A percentile compares a stretch with the other conserved stretches of the same genome.
These are phyloP conservation scores for Teunomyces funiuensis DNA, from an alignment of 805 yeast genomes.

Conservation along the genomic window DNA sequence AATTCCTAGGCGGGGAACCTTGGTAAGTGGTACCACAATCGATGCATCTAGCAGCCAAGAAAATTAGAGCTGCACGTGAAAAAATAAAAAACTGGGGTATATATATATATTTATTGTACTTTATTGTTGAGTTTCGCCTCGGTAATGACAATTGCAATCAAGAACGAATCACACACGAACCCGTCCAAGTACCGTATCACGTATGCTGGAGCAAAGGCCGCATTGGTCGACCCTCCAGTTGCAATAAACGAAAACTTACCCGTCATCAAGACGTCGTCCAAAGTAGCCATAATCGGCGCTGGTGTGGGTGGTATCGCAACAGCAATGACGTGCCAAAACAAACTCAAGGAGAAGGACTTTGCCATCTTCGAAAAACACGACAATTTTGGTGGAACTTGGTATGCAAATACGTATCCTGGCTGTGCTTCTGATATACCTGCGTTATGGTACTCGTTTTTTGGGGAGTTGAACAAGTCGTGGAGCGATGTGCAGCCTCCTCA, in stretches of 20 bases:
- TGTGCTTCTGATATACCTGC: slow-evolving; percentile 48
- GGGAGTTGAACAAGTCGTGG: slow-evolving; percentile 38
- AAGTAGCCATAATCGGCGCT: slow-evolving; percentile 39
- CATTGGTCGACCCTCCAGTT: slow-evolving; percentile 22
- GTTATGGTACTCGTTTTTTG: slow-evolving; percentile 37
- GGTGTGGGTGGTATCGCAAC: slow-evolving; percentile 41
- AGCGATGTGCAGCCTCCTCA: slow-evolving; percentile 41
- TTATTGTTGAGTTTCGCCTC: no score
- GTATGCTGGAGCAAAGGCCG: slow-evolving; percentile 25
- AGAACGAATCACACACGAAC: slow-evolving; percentile 30
- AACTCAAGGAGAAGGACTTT: slow-evolving; percentile 29
- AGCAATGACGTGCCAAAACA: slow-evolving; percentile 26
- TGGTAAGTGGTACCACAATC: not conserved
- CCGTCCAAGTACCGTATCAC: slow-evolving; percentile 32
- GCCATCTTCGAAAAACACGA: slow-evolving; percentile 39
- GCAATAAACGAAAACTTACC: slow-evolving; percentile 20
- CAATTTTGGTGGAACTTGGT: slow-evolving; percentile 46
- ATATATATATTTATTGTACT: no score
- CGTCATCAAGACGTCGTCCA: slow-evolving; percentile 23
- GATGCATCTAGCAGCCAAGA: not conserved
- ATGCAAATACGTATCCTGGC: slow-evolving; percentile 46
- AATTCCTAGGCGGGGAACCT: slow-evolving; percentile 2
- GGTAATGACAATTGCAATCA: slow-evolving; percentile 15
- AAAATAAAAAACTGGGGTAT: not conserved
- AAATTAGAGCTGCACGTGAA: not conserved